These are phyloP conservation scores for Yamadazyma dendronema DNA, from an alignment of 1,139 yeast genomes.

Conservation along the genomic window DNA sequence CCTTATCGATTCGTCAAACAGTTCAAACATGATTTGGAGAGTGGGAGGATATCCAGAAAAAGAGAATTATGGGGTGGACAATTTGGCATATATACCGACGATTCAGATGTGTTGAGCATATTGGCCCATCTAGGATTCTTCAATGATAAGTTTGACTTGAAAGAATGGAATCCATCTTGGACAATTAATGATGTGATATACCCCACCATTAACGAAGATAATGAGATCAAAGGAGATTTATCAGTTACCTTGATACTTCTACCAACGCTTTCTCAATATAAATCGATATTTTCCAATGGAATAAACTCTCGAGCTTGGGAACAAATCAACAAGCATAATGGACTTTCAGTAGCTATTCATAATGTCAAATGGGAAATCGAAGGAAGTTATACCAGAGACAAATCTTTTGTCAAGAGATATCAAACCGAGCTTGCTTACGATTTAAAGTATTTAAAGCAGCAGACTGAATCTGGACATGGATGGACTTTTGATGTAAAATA, in stretches of 20 bases:
- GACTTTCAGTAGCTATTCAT: constrained; percentile 60
- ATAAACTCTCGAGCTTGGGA: constrained; percentile 75
- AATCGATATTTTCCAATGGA: constrained; percentile 64
- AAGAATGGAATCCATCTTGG: constrained; percentile 39
- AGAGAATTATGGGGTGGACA: constrained; percentile 90
- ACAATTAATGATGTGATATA: constrained; percentile 22
- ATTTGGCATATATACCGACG: constrained; percentile 77
- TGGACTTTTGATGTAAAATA: constrained; percentile 34
- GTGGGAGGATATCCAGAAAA: constrained; percentile 32
- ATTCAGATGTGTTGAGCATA: constrained; percentile 77
- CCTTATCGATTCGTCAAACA: constrained; percentile 42
- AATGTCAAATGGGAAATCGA: constrained; percentile 51
- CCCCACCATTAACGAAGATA: constrained; percentile 24
- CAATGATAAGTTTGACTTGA: constrained; percentile 25
- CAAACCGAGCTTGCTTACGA: constrained; percentile 29
- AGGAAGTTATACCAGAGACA: constrained; percentile 31
- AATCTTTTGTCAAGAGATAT: constrained; percentile 27
- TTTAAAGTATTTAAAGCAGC: constrained; percentile 17
- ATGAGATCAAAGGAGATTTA: constrained; percentile 49
- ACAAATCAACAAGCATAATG: constrained; percentile 54
- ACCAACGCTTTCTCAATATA: constrained; percentile 63
- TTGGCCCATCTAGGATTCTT: constrained; percentile 74
- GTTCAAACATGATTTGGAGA: constrained; percentile 28
- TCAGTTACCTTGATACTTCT: constrained; percentile 68
- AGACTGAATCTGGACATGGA: constrained; percentile 20